Evolutionary conservation across 2,329 filamentous ascomycete species (phyloP).

Genomic region (Curvularia spicifera): DNA sequence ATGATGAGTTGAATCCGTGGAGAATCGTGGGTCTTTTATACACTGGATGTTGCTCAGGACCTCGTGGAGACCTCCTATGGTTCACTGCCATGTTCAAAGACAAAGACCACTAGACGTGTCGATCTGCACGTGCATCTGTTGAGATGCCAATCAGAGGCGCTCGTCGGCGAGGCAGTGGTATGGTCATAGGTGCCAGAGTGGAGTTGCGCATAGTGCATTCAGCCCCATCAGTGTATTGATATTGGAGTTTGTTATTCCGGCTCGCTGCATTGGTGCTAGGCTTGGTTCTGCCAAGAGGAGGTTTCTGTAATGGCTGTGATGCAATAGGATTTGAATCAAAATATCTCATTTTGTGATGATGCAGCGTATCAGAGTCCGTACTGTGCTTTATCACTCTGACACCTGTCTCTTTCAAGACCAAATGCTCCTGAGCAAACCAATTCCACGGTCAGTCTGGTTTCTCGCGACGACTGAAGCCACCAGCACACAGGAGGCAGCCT

Average conservation of each 20-base stretch:
- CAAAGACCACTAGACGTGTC: slow-evolving; percentile 2
- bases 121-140: slow-evolving; percentile 6
- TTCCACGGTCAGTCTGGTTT: not conserved
- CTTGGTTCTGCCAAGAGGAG: not conserved
- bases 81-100: not conserved
- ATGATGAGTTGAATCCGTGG: slow-evolving; percentile 7
- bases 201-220: not conserved
- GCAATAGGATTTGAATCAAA: not conserved
- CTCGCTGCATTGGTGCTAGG: not conserved
- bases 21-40: slow-evolving; percentile 12
- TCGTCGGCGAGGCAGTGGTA: not conserved
- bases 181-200: not conserved
- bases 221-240: not conserved
- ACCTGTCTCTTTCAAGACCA: not conserved
- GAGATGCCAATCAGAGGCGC: slow-evolving; percentile 7
- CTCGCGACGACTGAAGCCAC: not conserved
- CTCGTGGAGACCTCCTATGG: not conserved
- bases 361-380: not conserved
- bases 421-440: not conserved
- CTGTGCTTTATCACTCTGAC: not conserved
- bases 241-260: not conserved
- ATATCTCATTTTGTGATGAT: not conserved
- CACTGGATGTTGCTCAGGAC: not conserved
- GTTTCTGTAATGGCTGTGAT: not conserved
- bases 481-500: not conserved